Evolutionary conservation across 192 early-diverging fungal species (phyloP).

Genomic region (Gamsiella multidivaricata): DNA sequence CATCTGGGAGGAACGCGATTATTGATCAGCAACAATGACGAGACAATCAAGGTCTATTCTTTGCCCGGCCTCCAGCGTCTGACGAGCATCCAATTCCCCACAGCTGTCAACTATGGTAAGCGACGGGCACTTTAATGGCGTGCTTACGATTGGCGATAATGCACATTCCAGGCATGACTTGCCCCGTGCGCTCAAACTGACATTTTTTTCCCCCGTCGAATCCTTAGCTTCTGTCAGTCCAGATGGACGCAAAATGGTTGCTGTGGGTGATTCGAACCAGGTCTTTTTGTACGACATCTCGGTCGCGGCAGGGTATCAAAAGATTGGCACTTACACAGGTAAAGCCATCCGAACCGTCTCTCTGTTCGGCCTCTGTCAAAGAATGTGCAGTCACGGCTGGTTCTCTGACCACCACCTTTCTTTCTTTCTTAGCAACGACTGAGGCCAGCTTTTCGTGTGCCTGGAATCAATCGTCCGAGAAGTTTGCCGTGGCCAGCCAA

Average conservation of each 20-base stretch:
- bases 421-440: slow-evolving; percentile 61
- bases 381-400: not conserved
- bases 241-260: slow-evolving; percentile 90
- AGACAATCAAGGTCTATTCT: slow-evolving; percentile 89
- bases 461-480: slow-evolving; percentile 93
- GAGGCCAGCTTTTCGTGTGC: slow-evolving; percentile 95
- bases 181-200: not conserved
- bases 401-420: not conserved
- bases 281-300: slow-evolving; percentile 89
- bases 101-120: slow-evolving; percentile 87
- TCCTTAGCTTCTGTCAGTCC: slow-evolving; percentile 83
- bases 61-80: slow-evolving; percentile 83
- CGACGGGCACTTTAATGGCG: too few species aligned
- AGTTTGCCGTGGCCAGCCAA: slow-evolving; percentile 96
- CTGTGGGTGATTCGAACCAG: slow-evolving; percentile 89
- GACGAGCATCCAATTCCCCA: slow-evolving; percentile 82
- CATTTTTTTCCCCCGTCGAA: not conserved
- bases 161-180: not conserved
- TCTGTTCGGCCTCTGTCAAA: not conserved
- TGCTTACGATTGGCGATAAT: too few species aligned
- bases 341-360: slow-evolving; percentile 5
- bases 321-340: slow-evolving; percentile 81
- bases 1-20: slow-evolving; percentile 72
- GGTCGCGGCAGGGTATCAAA: slow-evolving; percentile 72
- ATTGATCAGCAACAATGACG: slow-evolving; percentile 94